phyloP scores from a whole-genome alignment of 257 asterid genomes.

The Solanum microdontum region DNA sequence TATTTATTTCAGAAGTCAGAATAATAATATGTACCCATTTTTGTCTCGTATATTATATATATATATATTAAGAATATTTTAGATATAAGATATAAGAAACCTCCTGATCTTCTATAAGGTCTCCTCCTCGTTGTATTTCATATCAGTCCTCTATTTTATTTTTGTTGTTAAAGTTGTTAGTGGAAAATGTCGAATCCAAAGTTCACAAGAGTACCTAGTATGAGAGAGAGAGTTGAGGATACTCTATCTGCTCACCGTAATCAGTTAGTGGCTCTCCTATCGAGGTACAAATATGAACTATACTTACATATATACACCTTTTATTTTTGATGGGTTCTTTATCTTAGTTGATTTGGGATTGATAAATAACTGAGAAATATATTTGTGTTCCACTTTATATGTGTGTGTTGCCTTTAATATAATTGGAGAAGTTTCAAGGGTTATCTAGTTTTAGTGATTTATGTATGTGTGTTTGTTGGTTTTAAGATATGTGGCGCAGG shows the following conservation, averaged over 20 bases:
- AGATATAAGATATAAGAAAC: too few species aligned
- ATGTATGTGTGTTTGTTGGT: not conserved
- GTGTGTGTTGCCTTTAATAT: too few species aligned
- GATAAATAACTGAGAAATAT: too few species aligned
- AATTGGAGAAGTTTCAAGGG: not conserved
- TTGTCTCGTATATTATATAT: too few species aligned
- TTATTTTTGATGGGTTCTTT: too few species aligned
- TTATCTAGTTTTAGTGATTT: not conserved
- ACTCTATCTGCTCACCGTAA: constrained; percentile 89
- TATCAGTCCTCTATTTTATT: not conserved
- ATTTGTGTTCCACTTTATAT: too few species aligned
- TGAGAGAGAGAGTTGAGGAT: constrained; percentile 82
- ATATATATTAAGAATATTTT: too few species aligned
- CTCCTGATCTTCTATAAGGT: not conserved
- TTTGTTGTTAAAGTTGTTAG: not conserved
- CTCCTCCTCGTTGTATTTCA: not conserved
- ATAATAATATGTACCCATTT: too few species aligned
- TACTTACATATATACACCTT: too few species aligned
- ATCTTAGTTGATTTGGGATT: too few species aligned
- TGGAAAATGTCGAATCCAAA: constrained; percentile 36
- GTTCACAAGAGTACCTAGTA: constrained; percentile 53
- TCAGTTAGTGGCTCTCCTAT: constrained; percentile 82
- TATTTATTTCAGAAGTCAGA: not conserved
- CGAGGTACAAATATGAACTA: constrained; percentile 31
- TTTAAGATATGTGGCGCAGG: constrained; percentile 83